phyloP scores from a whole-genome alignment of 768 basidiomycete species.

The Boletus reticuloceps region DNA sequence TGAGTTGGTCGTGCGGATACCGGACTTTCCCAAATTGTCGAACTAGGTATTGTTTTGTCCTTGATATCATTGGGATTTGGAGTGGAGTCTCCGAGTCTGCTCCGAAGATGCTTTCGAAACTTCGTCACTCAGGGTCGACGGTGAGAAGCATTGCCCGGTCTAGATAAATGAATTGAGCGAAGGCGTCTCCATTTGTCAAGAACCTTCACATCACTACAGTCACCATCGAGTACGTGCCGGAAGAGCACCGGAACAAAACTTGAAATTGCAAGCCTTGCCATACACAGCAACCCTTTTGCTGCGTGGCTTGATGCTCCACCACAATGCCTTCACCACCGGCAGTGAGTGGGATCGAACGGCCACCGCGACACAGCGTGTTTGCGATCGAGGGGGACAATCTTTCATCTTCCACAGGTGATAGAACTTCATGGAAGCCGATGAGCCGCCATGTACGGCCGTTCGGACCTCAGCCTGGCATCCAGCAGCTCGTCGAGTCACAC shows the following conservation, averaged over 20 bases:
- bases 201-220: too few species aligned
- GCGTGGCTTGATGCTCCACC: too few species aligned
- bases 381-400: constrained; percentile 51
- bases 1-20: constrained; percentile 2
- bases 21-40: constrained; percentile 1
- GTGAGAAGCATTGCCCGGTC: too few species aligned
- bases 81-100: not conserved
- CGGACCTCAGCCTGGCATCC: constrained; percentile 16
- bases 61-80: not conserved
- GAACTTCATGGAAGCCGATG: too few species aligned
- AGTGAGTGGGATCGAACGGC: constrained; percentile 53
- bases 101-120: too few species aligned
- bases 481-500: constrained; percentile 33
- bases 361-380: constrained; percentile 43
- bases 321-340: constrained; percentile 24
- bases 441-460: not conserved
- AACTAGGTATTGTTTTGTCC: too few species aligned
- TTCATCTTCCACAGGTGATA: constrained; percentile 44
- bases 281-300: too few species aligned
- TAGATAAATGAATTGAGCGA: too few species aligned
- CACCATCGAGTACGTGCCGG: too few species aligned
- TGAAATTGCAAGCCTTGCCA: too few species aligned
- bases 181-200: too few species aligned
- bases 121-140: too few species aligned
- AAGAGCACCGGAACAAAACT: constrained; percentile 40